Evolutionary conservation across 2,329 filamentous ascomycete genomes (phyloP).

Genomic region (Alternaria gaisen): DNA sequence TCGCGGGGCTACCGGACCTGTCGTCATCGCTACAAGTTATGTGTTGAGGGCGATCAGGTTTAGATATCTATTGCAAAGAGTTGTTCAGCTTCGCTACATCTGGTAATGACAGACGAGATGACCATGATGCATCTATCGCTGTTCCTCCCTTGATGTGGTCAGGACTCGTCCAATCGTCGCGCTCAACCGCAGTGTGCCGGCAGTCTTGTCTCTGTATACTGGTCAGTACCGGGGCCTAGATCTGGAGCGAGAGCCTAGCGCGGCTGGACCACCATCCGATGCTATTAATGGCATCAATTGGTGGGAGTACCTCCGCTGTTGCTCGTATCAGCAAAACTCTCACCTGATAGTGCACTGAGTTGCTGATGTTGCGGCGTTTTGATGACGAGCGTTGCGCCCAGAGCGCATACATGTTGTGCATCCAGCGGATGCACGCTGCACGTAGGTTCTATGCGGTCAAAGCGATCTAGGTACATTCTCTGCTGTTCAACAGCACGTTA

Average conservation of each 20-base stretch:
- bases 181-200: background rate
- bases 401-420: background rate
- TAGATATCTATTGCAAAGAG: background rate
- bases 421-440: background rate
- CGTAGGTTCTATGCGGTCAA: background rate
- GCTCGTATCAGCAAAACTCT: conserved; percentile 1
- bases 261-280: conserved; percentile 1
- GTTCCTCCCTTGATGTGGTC: background rate
- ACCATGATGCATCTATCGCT: background rate
- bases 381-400: background rate
- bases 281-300: conserved; percentile 3
- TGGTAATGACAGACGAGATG: background rate
- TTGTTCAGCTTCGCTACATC: background rate
- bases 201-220: background rate
- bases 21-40: background rate
- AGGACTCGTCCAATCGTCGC: background rate
- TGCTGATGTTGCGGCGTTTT: background rate
- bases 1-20: background rate
- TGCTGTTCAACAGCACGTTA: background rate
- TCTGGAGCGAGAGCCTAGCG: background rate
- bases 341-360: background rate
- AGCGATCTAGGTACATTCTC: background rate
- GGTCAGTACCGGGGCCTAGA: background rate
- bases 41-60: background rate
- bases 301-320: background rate